These are phyloP conservation scores for Lentinus polychrous DNA, from an alignment of 1,284 basidiomycete species.

Conservation along the genomic window DNA sequence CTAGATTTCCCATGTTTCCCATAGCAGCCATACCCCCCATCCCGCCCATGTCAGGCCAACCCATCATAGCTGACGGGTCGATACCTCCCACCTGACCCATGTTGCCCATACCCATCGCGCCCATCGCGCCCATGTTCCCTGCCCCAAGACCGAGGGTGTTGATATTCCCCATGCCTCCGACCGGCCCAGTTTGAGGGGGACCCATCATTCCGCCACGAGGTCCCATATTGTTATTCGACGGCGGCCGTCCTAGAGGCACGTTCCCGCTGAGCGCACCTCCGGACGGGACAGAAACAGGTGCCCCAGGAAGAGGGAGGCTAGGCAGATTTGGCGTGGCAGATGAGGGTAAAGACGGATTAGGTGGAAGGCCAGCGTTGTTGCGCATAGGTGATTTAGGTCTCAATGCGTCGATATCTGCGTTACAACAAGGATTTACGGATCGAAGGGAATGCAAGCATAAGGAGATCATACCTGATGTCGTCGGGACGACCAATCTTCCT, in stretches of 20 bases:
- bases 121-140: conserved; percentile 15
- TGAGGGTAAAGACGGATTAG: neutral
- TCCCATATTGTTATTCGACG: conserved; percentile 14
- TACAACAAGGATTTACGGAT: neutral
- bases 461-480: conserved; percentile 37
- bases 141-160: conserved; percentile 3
- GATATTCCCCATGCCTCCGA: neutral
- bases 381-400: conserved; percentile 82
- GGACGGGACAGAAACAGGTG: conserved; percentile 9
- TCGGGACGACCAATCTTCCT: conserved; percentile 58
- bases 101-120: conserved; percentile 22
- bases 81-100: conserved; percentile 20
- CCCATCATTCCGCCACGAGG: conserved; percentile 36
- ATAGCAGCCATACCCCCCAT: conserved; percentile 18
- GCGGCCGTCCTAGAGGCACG: conserved; percentile 13
- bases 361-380: conserved; percentile 7
- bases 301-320: conserved; percentile 10
- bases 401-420: conserved; percentile 74
- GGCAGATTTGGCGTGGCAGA: conserved; percentile 1
- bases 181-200: conserved; percentile 29
- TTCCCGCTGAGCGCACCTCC: conserved; percentile 5
- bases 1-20: conserved; percentile 14
- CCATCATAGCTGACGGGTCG: conserved; percentile 3
- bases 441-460: conserved; percentile 13
- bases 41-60: conserved; percentile 10